A percentile compares a stretch with the other conserved stretches of the same genome.
Evolutionary conservation across 768 basidiomycete genomes (phyloP).

Genomic region (Macrocybe gigantea): DNA sequence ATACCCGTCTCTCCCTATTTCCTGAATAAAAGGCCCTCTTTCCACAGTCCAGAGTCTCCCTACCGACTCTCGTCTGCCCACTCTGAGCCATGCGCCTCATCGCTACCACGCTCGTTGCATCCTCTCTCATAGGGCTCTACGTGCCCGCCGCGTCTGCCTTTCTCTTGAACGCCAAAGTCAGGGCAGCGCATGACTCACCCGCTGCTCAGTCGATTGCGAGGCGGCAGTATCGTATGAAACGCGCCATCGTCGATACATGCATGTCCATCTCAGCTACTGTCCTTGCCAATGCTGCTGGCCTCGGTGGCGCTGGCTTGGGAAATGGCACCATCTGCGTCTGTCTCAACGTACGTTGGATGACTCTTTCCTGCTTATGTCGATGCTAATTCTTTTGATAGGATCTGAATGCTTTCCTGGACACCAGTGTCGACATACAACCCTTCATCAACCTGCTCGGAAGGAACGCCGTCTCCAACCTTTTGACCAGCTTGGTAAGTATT

Average conservation of each 20-base stretch:
- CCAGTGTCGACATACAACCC: constrained; percentile 18
- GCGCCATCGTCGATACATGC: not conserved
- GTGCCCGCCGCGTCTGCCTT: not conserved
- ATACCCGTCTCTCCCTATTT: not conserved
- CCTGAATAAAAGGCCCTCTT: not conserved
- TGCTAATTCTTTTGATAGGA: constrained; percentile 15
- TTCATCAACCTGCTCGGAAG: constrained; percentile 10
- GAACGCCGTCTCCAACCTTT: constrained; percentile 2
- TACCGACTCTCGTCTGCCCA: no score
- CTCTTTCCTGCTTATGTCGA: not conserved
- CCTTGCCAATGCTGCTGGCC: not conserved
- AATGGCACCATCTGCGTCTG: constrained; percentile 24
- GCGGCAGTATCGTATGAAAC: not conserved
- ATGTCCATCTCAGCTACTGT: not conserved
- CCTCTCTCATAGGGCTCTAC: not conserved
- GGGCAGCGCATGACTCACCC: not conserved
- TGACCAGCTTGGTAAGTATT: no score
- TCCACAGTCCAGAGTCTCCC: not conserved
- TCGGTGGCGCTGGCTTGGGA: not conserved
- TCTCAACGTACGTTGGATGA: constrained; percentile 24
- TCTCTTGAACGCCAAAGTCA: not conserved
- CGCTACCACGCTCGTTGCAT: not conserved
- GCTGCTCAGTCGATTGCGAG: not conserved
- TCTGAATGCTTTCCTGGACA: constrained; percentile 25
- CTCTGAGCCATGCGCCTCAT: not conserved